Conservation (phyloP, 1,284 basidiomycete species). For the Ganoderma sinense region DNA sequence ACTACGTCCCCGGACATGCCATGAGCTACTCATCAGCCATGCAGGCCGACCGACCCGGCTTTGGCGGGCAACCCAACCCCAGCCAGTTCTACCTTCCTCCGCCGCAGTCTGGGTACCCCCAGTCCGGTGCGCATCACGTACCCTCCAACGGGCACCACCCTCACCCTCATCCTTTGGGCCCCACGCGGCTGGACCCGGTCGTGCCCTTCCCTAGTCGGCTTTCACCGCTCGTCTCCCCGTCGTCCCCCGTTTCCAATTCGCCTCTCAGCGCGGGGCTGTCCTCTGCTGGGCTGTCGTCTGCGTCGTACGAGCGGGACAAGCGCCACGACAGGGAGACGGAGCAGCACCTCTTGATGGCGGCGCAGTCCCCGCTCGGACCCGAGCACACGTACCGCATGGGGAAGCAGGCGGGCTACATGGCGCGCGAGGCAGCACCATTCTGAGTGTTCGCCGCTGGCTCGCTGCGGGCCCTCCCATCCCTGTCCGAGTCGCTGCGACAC, state of each 20-base stretch:
- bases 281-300: constrained; percentile 39
- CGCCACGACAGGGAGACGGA: constrained; percentile 36
- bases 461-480: background rate
- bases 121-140: constrained; percentile 24
- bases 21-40: constrained; percentile 31
- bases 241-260: constrained; percentile 48
- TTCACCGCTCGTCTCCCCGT: constrained; percentile 50
- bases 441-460: constrained; percentile 3
- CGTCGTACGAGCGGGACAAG: constrained; percentile 62
- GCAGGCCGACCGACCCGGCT: constrained; percentile 32
- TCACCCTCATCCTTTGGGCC: constrained; percentile 9
- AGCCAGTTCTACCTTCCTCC: constrained; percentile 33
- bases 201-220: constrained; percentile 43
- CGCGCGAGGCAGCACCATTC: constrained; percentile 20
- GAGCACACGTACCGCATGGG: constrained; percentile 29
- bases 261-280: constrained; percentile 38
- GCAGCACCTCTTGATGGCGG: constrained; percentile 33
- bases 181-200: constrained; percentile 44
- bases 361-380: constrained; percentile 31
- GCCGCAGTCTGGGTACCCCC: constrained; percentile 24
- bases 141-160: constrained; percentile 31
- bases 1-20: constrained; percentile 54
- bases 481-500: constrained; percentile 5
- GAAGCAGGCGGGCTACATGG: constrained; percentile 27
- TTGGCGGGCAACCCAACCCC: constrained; percentile 24